Evolutionary conservation across 176 grass and related monocot genomes (phyloP).

Genomic region (Juncus effusus): DNA sequence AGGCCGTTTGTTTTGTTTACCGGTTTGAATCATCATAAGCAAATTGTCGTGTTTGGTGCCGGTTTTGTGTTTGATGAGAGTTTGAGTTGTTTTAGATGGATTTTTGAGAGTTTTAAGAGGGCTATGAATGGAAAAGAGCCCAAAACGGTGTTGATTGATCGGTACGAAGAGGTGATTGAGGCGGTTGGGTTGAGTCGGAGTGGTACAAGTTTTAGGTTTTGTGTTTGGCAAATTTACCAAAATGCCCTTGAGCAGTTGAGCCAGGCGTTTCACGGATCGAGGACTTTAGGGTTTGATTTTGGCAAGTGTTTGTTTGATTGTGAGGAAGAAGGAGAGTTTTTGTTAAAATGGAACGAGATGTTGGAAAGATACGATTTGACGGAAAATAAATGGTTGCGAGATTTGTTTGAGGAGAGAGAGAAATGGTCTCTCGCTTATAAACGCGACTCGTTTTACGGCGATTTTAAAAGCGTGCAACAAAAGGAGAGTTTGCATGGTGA

Average conservation of each 20-base stretch:
- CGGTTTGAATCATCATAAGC: constrained; percentile 87
- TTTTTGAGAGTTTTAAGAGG: constrained; percentile 84
- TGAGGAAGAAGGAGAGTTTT: constrained; percentile 71
- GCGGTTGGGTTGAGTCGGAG: constrained; percentile 48
- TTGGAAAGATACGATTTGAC: constrained; percentile 71
- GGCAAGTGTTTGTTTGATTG: constrained; percentile 83
- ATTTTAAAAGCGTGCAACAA: constrained; percentile 82
- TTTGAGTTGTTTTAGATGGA: constrained; percentile 60
- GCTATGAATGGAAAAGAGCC: constrained; percentile 68
- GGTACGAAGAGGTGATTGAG: constrained; percentile 48
- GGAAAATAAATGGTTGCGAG: constrained; percentile 75
- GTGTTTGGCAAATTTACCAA: constrained; percentile 95
- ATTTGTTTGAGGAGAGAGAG: constrained; percentile 66
- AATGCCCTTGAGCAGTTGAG: constrained; percentile 66
- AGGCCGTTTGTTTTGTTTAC: constrained; percentile 77
- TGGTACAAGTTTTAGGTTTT: constrained; percentile 54
- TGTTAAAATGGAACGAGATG: constrained; percentile 70
- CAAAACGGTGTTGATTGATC: constrained; percentile 73
- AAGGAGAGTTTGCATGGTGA: constrained; percentile 65
- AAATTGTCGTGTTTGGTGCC: constrained; percentile 84
- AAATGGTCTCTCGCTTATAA: constrained; percentile 80
- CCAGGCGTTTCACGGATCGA: constrained; percentile 88
- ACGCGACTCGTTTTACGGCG: constrained; percentile 66
- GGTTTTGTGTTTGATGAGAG: constrained; percentile 80
- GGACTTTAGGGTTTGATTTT: constrained; percentile 66